Conservation (phyloP, 2,329 filamentous ascomycete genomes). For the Pyrenophora graminea region DNA sequence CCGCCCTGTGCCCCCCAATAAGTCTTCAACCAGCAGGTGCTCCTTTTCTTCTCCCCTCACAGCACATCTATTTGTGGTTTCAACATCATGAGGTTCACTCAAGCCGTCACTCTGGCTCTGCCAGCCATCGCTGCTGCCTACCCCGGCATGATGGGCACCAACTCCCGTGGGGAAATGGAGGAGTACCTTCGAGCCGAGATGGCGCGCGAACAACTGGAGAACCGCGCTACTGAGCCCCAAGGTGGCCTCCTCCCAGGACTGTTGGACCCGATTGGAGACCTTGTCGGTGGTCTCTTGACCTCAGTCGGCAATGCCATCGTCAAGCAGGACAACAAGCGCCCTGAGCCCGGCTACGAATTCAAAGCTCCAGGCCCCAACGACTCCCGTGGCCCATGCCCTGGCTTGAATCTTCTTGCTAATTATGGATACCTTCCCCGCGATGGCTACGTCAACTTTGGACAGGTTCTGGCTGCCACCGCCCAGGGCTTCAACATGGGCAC, state of each 20-base stretch:
- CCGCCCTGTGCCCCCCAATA: not conserved
- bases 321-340: conserved; percentile 23
- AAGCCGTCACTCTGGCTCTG: conserved; percentile 14
- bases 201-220: conserved; percentile 12
- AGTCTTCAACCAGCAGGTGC: not conserved
- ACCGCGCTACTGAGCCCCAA: conserved; percentile 14
- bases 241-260: conserved; percentile 1
- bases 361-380: conserved; percentile 22
- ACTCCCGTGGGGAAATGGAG: conserved; percentile 20
- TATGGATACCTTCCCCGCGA: conserved; percentile 55
- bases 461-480: conserved; percentile 20
- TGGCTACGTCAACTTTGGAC: conserved; percentile 36
- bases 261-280: conserved; percentile 11
- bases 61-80: not conserved
- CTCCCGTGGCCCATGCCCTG: conserved; percentile 52
- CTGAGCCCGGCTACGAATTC: conserved; percentile 25
- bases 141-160: conserved; percentile 22
- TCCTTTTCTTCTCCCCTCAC: not conserved
- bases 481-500: conserved; percentile 31
- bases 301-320: conserved; percentile 23
- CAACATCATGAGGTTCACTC: conserved; percentile 19
- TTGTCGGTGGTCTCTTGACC: conserved; percentile 21
- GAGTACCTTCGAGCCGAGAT: conserved; percentile 13
- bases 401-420: conserved; percentile 59
- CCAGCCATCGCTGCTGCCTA: conserved; percentile 20